These are phyloP conservation scores for Chondrostereum purpureum DNA, from an alignment of 1,284 basidiomycete genomes.

Conservation along the genomic window DNA sequence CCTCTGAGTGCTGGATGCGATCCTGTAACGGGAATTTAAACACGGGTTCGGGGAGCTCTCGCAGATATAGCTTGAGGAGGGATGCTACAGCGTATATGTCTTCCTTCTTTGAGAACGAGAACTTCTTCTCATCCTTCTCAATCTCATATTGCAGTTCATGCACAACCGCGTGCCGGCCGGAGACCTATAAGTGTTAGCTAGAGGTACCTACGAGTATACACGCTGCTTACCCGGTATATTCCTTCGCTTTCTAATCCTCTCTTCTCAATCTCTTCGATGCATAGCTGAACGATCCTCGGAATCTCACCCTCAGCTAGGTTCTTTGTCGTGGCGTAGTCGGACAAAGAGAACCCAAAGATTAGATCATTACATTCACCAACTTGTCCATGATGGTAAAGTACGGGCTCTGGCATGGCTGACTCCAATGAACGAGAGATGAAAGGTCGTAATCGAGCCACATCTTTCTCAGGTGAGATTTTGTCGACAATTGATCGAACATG, in stretches of 20 bases:
- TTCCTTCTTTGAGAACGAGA: slow-evolving; percentile 75
- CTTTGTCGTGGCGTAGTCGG: slow-evolving; percentile 87
- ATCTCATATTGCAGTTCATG: slow-evolving; percentile 84
- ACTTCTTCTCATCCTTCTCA: slow-evolving; percentile 84
- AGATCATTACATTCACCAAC: slow-evolving; percentile 87
- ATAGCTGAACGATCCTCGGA: slow-evolving; percentile 82
- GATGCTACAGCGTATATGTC: slow-evolving; percentile 90
- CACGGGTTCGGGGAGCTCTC: slow-evolving; percentile 90
- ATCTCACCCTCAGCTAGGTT: slow-evolving; percentile 68
- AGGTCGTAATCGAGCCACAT: slow-evolving; percentile 50
- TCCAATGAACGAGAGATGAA: slow-evolving; percentile 55
- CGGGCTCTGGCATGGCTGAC: slow-evolving; percentile 56
- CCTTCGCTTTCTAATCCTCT: slow-evolving; percentile 81
- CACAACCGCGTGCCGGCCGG: slow-evolving; percentile 80
- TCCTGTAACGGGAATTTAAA: slow-evolving; percentile 83
- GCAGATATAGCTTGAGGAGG: slow-evolving; percentile 89
- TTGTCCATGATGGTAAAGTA: slow-evolving; percentile 72
- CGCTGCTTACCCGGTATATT: slow-evolving; percentile 73
- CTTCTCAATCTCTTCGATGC: slow-evolving; percentile 79
- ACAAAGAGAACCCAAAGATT: slow-evolving; percentile 88
- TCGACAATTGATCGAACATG: slow-evolving; percentile 54
- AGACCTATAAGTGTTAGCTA: slow-evolving; percentile 64
- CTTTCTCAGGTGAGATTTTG: slow-evolving; percentile 64
- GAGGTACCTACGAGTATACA: too few species aligned
- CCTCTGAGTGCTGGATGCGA: slow-evolving; percentile 76